A percentile compares a stretch with the other conserved stretches of the same genome.
These are phyloP conservation scores for Nicotiana attenuata DNA, from an alignment of 257 asterid genomes.

Conservation along the genomic window DNA sequence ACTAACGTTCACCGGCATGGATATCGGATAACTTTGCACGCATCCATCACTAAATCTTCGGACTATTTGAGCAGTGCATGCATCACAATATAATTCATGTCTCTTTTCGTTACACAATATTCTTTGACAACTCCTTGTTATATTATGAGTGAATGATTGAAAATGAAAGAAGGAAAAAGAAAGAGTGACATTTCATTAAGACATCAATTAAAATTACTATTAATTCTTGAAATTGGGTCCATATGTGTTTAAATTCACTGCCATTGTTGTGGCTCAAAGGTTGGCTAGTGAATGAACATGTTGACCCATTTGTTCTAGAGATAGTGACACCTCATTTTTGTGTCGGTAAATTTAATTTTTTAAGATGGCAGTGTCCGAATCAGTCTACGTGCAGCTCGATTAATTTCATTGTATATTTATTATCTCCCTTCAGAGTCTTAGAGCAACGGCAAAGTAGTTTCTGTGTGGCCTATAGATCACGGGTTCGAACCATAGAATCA, in stretches of 20 bases:
- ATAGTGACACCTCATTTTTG: not conserved
- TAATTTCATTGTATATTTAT: too few relatives aligned
- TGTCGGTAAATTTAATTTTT: not conserved
- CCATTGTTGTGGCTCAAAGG: conserved; percentile 34
- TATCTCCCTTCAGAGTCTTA: too few relatives aligned
- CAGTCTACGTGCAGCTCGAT: accelerated
- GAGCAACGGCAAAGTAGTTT: too few relatives aligned
- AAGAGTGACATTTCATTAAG: not conserved
- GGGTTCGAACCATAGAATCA: too few relatives aligned
- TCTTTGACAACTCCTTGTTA: not conserved
- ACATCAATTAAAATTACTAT: not conserved
- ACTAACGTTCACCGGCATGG: too few relatives aligned
- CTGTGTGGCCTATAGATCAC: too few relatives aligned
- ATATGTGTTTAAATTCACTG: not conserved
- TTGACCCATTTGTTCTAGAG: conserved; percentile 29
- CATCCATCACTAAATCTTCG: too few relatives aligned
- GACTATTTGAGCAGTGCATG: too few relatives aligned
- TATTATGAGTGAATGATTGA: not conserved
- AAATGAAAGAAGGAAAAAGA: not conserved
- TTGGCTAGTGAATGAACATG: conserved; percentile 25
- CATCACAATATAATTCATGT: not conserved
- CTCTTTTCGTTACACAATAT: not conserved
- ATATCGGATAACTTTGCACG: too few relatives aligned
- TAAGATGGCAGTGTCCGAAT: too few relatives aligned
- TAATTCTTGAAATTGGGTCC: conserved; percentile 10